These are phyloP conservation scores for Stachybotrys echinatus DNA, from an alignment of 2,329 filamentous ascomycete species.

Conservation along the genomic window DNA sequence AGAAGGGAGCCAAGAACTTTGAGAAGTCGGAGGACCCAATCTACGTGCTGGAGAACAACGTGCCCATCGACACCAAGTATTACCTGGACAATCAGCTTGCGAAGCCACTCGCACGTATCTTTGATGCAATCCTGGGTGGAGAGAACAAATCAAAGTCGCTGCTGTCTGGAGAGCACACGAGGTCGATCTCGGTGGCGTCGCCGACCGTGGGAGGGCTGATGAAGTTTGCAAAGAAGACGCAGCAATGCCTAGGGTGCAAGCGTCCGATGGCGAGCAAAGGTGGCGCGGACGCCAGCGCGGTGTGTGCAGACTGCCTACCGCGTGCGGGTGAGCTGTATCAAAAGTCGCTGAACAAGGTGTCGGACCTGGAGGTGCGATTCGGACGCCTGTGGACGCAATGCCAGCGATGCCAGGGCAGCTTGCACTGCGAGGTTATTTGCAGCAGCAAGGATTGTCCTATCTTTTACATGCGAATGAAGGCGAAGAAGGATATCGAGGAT, in stretches of 20 bases:
- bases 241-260: constrained; percentile 99
- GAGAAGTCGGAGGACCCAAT: constrained; percentile 97
- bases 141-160: constrained; percentile 85
- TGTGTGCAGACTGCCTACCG: constrained; percentile 80
- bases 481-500: constrained; percentile 97
- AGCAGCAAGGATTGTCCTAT: constrained; percentile 95
- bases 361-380: constrained; percentile 89
- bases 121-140: constrained; percentile 93
- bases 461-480: constrained; percentile 99
- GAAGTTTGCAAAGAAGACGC: constrained; percentile 97
- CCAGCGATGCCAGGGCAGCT: constrained; percentile 92
- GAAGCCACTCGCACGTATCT: constrained; percentile 90
- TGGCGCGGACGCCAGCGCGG: constrained; percentile 71
- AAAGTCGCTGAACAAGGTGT: constrained; percentile 80
- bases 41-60: constrained; percentile 93
- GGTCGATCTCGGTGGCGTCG: constrained; percentile 87
- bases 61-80: constrained; percentile 97
- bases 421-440: constrained; percentile 98
- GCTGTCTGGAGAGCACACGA: constrained; percentile 88
- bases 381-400: constrained; percentile 96
- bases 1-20: constrained; percentile 87
- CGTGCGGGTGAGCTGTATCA: constrained; percentile 90
- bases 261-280: constrained; percentile 79
- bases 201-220: constrained; percentile 90
- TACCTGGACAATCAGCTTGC: constrained; percentile 98